phyloP scores from a whole-genome alignment of 108 stramenopile genomes.

The Nannochloropsis gaditana region DNA sequence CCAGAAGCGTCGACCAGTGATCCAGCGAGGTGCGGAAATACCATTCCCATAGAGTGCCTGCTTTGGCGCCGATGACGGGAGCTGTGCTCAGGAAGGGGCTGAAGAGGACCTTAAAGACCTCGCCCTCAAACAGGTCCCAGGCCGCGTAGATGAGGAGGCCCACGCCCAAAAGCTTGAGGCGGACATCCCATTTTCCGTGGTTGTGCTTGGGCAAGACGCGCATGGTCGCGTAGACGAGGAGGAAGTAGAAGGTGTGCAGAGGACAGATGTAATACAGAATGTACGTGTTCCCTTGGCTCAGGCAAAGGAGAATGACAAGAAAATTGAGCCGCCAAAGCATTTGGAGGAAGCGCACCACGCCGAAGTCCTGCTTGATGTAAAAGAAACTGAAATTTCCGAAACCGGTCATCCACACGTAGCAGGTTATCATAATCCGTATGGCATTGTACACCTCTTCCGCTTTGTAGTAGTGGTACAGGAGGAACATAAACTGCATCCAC shows the following conservation, averaged over 20 bases:
- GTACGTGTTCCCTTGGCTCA: constrained; percentile 83
- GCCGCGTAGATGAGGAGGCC: constrained; percentile 73
- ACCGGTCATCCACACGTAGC: constrained; percentile 98
- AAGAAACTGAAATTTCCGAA: constrained; percentile 94
- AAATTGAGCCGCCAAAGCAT: constrained; percentile 98
- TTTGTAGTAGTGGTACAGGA: constrained; percentile 94
- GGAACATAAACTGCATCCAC: constrained; percentile 97
- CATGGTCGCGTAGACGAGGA: constrained; percentile 89
- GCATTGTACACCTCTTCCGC: constrained; percentile 89
- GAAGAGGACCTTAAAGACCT: constrained; percentile 54
- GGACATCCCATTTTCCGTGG: constrained; percentile 72
- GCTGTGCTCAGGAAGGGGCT: constrained; percentile 64
- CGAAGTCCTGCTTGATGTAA: constrained; percentile 83
- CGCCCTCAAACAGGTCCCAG: constrained; percentile 63
- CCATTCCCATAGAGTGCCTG: constrained; percentile 83
- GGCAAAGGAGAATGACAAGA: constrained; percentile 78
- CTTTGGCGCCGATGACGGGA: constrained; percentile 68
- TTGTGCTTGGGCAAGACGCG: constrained; percentile 63
- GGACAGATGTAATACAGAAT: constrained; percentile 98
- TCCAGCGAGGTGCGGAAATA: constrained; percentile 88
- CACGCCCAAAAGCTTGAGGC: constrained; percentile 69
- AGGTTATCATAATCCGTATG: constrained; percentile 92
- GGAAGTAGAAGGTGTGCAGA: constrained; percentile 92
- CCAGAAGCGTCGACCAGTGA: constrained; percentile 88
- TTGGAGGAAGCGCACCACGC: constrained; percentile 77